Evolutionary conservation across 768 basidiomycete genomes (phyloP), one percentile per base, ranked within the genome.

Genomic region (Russula dissimulans): DNA sequence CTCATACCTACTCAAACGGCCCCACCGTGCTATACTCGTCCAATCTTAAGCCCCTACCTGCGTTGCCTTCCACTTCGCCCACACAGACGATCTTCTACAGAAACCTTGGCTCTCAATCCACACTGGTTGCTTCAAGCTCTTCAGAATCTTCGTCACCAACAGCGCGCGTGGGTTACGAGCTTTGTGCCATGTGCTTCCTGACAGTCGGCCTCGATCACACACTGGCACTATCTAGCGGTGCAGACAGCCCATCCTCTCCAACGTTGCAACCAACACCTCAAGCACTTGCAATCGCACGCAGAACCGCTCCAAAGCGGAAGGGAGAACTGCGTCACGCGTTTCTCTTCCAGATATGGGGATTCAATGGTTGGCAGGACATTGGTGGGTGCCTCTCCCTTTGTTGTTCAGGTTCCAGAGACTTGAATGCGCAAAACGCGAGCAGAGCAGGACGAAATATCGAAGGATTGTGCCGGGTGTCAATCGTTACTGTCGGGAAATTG

Each of bases 291-390:
- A 59, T 81, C 79, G n/a, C 77, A 80, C 61, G 81, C 62, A 76
- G 88, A 41, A 80, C 84, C 34, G 84, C 86, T 1, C 87, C 89
- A 1, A 82, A 81, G 51, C 75, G 75, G 66, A 91, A 89, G 70
- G 89, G 89, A 14, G 81, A 87, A 61, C 71, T 87, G 50, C 80
- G 94, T 11, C 94, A 97, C 69, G 86, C 89, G 1, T 97, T 88
- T 69, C 72, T 82, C 46, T 94, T 95, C 73, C 89, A 89, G 71
- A 78, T 88, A 3, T 97, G 94, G 95, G 85, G 85, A 1, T 80
- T 79, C 36, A 73, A 75, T 44, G 89, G 90, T 1, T 97, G 95
- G 95, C 84, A 84, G 59, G 89, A 93, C 68, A 85, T 97, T 54
- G 90, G 93, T 93, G 68, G 62, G 87, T 79, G 36, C 47, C 38